These are phyloP conservation scores for Aphanomyces stellatus DNA, from an alignment of 352 stramenopile species.

Conservation along the genomic window DNA sequence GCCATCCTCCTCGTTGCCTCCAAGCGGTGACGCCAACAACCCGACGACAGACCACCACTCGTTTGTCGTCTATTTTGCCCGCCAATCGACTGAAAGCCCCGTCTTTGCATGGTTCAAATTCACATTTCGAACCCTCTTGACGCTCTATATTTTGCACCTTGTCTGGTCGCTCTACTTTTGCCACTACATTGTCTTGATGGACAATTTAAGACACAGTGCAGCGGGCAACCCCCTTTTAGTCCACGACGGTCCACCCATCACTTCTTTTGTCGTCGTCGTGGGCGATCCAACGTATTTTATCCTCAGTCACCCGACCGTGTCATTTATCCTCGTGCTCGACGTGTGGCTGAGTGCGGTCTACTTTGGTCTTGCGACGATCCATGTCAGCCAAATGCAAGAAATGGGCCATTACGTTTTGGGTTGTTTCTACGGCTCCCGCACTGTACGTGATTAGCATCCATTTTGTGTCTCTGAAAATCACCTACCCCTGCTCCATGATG, in stretches of 20 bases:
- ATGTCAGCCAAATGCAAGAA: not conserved
- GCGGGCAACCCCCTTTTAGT: too few species aligned
- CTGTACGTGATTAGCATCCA: not conserved
- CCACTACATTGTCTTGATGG: not conserved
- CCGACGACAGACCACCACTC: not conserved
- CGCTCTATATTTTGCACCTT: not conserved
- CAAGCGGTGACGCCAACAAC: not conserved
- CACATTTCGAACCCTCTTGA: not conserved
- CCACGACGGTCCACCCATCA: too few species aligned
- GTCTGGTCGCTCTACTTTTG: not conserved
- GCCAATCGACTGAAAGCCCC: too few species aligned
- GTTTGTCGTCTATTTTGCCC: not conserved
- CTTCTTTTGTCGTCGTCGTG: too few species aligned
- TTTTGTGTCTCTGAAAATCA: too few species aligned
- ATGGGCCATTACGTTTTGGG: not conserved
- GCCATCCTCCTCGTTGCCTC: not conserved
- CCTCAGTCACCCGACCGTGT: not conserved
- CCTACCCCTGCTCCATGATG: not conserved
- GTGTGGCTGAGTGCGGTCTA: not conserved
- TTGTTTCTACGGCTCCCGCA: not conserved
- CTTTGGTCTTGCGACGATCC: not conserved
- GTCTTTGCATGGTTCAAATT: not conserved
- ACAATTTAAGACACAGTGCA: not conserved
- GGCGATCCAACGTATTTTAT: slow-evolving; percentile 1
- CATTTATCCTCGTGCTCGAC: slow-evolving; percentile 2